phyloP scores from a whole-genome alignment of 2,329 filamentous ascomycete species.

The Drechslerella coelobrocha region DNA sequence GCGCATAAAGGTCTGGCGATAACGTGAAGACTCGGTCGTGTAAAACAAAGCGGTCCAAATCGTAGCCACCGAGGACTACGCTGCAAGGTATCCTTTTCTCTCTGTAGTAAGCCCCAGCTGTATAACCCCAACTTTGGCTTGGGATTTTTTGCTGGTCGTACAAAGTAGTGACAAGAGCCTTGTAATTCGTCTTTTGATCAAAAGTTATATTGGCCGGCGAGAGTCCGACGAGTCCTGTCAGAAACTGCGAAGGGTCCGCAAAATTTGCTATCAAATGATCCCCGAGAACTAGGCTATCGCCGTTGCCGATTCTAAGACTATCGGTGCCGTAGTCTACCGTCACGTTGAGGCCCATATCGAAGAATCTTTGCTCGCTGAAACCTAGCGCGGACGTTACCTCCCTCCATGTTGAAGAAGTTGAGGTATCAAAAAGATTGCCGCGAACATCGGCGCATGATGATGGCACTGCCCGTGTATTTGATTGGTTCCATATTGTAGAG shows the following conservation, averaged over 20 bases:
- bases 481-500: constrained; percentile 11
- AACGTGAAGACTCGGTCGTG: constrained; percentile 56
- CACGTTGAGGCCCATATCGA: constrained; percentile 20
- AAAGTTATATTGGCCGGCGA: constrained; percentile 14
- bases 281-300: constrained; percentile 15
- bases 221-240: constrained; percentile 28
- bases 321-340: constrained; percentile 29
- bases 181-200: constrained; percentile 14
- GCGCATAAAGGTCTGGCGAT: constrained; percentile 55
- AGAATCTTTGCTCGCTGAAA: constrained; percentile 32
- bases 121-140: constrained; percentile 23
- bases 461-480: not conserved
- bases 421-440: constrained; percentile 24
- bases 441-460: constrained; percentile 9
- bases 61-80: constrained; percentile 55
- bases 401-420: constrained; percentile 28
- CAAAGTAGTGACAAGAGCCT: constrained; percentile 6
- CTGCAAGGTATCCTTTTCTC: constrained; percentile 21
- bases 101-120: constrained; percentile 9
- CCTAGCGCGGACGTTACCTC: constrained; percentile 7
- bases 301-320: constrained; percentile 18
- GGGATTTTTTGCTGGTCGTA: constrained; percentile 24
- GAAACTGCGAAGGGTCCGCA: constrained; percentile 15
- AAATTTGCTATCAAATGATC: constrained; percentile 23
- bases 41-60: constrained; percentile 55